Evolutionary conservation across 768 basidiomycete genomes (phyloP).

Genomic region (Lactarius sp.): DNA sequence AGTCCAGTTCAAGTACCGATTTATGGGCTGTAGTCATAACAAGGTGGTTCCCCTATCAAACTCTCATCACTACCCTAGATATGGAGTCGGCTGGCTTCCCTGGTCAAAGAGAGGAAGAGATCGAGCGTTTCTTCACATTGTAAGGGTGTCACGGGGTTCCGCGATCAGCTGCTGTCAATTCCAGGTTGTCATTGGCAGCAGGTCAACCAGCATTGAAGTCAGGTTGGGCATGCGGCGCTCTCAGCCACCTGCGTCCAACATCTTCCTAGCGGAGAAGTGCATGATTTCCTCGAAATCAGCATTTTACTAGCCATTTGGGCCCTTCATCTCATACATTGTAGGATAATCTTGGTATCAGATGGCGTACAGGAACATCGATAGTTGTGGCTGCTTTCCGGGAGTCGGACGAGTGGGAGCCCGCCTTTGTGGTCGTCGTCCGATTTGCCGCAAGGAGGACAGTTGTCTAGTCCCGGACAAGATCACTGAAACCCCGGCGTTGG

Average conservation of each 20-base stretch:
- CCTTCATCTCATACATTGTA: slow-evolving; percentile 5
- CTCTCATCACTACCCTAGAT: slow-evolving; percentile 38
- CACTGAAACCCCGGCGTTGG: too few relatives aligned
- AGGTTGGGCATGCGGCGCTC: slow-evolving; percentile 39
- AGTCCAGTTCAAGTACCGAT: slow-evolving; percentile 66
- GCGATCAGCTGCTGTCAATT: slow-evolving; percentile 2
- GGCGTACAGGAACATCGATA: neutral
- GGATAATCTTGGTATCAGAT: slow-evolving; percentile 78
- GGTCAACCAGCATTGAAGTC: slow-evolving; percentile 95
- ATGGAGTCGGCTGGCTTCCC: slow-evolving; percentile 94
- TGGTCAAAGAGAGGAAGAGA: slow-evolving; percentile 77
- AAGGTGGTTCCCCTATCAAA: neutral
- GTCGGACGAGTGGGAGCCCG: neutral
- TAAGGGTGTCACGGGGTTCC: slow-evolving; percentile 24
- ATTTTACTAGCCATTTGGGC: neutral
- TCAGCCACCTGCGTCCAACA: slow-evolving; percentile 27
- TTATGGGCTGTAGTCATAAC: slow-evolving; percentile 71
- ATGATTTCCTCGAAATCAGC: slow-evolving; percentile 76
- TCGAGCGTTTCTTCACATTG: slow-evolving; percentile 94
- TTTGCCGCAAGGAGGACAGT: neutral
- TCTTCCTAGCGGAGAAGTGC: slow-evolving; percentile 60
- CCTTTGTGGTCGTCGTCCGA: slow-evolving; percentile 2
- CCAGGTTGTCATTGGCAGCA: slow-evolving; percentile 87
- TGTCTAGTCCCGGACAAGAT: too few relatives aligned
- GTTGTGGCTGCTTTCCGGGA: slow-evolving; percentile 3